Percentiles rank a stretch among this genome's conserved stretches.
Conservation (phyloP, 2,329 filamentous ascomycete genomes). For the Penicillium sp. region DNA sequence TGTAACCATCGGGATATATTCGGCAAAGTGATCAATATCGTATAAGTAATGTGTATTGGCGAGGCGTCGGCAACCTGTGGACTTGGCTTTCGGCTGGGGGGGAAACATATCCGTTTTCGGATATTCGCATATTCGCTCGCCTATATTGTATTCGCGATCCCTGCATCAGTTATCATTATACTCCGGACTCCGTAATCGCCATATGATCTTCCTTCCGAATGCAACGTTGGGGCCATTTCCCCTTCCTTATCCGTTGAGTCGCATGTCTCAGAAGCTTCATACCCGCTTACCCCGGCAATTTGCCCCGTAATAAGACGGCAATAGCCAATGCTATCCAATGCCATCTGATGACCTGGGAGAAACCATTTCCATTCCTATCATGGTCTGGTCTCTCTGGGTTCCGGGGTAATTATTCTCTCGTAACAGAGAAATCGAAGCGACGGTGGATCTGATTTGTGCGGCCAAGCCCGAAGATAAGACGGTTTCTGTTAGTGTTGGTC, state of each 20-base stretch:
- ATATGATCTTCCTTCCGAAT: neutral
- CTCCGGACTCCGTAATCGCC: too few species aligned
- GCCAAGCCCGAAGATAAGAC: slow-evolving; percentile 14
- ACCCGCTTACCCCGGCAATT: slow-evolving; percentile 12
- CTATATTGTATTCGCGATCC: too few species aligned
- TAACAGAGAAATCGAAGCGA: slow-evolving; percentile 6
- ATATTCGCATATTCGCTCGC: neutral
- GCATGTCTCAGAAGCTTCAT: slow-evolving; percentile 3
- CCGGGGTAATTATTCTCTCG: slow-evolving; percentile 24
- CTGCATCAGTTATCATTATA: neutral
- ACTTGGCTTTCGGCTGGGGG: neutral
- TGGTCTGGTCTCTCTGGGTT: neutral
- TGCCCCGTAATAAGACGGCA: neutral
- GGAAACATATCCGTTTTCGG: neutral
- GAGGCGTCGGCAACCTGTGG: too few species aligned
- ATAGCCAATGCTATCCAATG: slow-evolving; percentile 7
- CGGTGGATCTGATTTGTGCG: slow-evolving; percentile 14
- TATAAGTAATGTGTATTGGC: too few species aligned
- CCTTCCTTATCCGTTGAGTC: slow-evolving; percentile 9
- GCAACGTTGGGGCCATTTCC: slow-evolving; percentile 14
- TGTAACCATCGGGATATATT: neutral
- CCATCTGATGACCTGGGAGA: neutral
- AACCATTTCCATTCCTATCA: neutral
- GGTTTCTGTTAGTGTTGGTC: slow-evolving; percentile 6
- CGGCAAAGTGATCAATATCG: neutral